phyloP scores from a whole-genome alignment of 2,329 filamentous ascomycete genomes.

The Colletotrichum siamense region DNA sequence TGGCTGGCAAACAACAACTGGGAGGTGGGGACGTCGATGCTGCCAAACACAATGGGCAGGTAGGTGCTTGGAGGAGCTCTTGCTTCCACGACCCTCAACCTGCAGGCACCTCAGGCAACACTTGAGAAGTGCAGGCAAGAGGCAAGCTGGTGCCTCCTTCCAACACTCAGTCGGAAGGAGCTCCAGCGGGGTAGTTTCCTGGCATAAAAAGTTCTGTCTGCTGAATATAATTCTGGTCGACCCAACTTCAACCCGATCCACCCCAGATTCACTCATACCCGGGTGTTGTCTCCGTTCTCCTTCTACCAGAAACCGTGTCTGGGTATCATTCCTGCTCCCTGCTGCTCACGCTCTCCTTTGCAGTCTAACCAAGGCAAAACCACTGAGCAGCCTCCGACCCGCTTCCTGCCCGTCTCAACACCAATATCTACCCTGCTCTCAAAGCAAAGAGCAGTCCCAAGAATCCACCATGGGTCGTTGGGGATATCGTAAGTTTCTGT shows the following conservation, averaged over 20 bases:
- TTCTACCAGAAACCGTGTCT: accelerated
- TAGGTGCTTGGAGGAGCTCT: neutral
- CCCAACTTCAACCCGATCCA: neutral
- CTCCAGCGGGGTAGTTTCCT: neutral
- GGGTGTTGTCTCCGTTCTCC: no score
- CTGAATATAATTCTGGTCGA: accelerated
- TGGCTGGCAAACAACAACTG: neutral
- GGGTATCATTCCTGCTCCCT: neutral
- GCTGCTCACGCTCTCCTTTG: neutral
- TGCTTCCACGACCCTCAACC: neutral
- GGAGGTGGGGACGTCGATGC: neutral
- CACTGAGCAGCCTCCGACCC: neutral
- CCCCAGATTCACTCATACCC: no score
- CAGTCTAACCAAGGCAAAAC: neutral
- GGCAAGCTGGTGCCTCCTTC: neutral
- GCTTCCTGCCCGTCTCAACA: neutral
- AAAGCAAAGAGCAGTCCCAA: neutral
- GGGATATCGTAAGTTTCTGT: neutral
- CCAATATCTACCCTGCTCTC: neutral
- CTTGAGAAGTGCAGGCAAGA: neutral
- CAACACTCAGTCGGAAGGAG: neutral
- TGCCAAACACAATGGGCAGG: neutral
- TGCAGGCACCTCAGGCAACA: neutral
- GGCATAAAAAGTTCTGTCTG: neutral
- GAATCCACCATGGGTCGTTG: neutral